Evolutionary conservation across 495 filamentous ascomycete species (phyloP), one percentile per base, ranked within the genome.

Genomic region (Polyplosphaeria fusca): DNA sequence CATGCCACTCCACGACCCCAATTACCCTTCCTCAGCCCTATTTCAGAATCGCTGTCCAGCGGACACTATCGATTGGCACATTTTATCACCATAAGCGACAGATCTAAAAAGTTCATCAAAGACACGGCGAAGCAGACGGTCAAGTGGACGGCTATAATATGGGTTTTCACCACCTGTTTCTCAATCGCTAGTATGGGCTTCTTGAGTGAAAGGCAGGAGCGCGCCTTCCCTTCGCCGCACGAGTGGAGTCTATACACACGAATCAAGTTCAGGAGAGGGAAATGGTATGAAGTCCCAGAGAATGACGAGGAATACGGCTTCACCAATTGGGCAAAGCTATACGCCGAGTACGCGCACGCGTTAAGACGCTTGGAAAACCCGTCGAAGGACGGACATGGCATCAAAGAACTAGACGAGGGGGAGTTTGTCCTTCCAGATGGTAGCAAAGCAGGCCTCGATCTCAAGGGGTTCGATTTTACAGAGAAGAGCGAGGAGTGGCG

Each of bases 401-500:
- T 94, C 27, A 45, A 60, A 27, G 74, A 72, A 44, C 76, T 79
- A 58, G 77, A 73, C 1, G 82, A 82, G 5, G 82, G 79, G 3
- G 81, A 76, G 3, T 73, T 83, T 2, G 47, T 78, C 19, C 76
- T 82, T 3, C 74, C 76, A 14, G 82, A 77, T 0, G 65, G 82
- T 20, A 81, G 82, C 0, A 78, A 71, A 52, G 79, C 77, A 5
- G 84, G 84, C 0, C 79, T 78, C 37, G 89, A 96, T 73, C 74
- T 93, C 52, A 82, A 80, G 0, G 73, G 69, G 1, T 79, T 78
- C 37, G 89, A 96, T 73, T 73, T 93, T 51, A 82, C 81, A 0
- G 73, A 69, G 1, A 96, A 91, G 70, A 80, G 82, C 35, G 86
- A 91, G 68, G 73, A 84, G 26, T 96, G 91, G 91, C 74, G 86